phyloP scores from a whole-genome alignment of 202 grass and related monocot species.

The Dendrocalamus latiflorus region DNA sequence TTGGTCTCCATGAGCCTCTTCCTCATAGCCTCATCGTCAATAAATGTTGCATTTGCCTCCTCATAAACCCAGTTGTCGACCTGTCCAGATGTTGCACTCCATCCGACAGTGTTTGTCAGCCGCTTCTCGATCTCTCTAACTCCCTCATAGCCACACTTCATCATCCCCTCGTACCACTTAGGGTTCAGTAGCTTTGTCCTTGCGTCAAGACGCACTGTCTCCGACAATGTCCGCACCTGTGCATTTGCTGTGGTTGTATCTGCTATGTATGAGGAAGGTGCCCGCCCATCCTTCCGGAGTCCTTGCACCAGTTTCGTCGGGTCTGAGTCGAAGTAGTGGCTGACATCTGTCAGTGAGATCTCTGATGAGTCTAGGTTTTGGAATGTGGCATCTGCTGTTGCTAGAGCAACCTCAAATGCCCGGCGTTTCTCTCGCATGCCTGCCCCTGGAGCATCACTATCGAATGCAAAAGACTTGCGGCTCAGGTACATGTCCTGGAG shows the following conservation, averaged over 20 bases:
- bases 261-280: constrained; percentile 76
- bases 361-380: constrained; percentile 98
- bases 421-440: too few species aligned
- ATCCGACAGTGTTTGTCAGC: constrained; percentile 92
- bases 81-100: constrained; percentile 94
- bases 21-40: constrained; percentile 86
- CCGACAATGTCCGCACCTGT: constrained; percentile 86
- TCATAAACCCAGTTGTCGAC: constrained; percentile 99
- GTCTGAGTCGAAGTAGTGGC: constrained; percentile 98
- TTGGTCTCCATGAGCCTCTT: constrained; percentile 88
- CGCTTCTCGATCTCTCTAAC: constrained; percentile 95
- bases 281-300: constrained; percentile 77
- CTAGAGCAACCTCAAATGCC: constrained; percentile 83
- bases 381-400: constrained; percentile 91
- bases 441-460: too few species aligned
- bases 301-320: constrained; percentile 92
- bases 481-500: too few species aligned
- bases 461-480: too few species aligned
- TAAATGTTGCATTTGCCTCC: constrained; percentile 89
- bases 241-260: constrained; percentile 97
- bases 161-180: constrained; percentile 99
- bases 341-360: constrained; percentile 95
- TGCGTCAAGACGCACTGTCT: constrained; percentile 87
- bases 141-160: constrained; percentile 90
- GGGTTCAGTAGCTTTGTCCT: constrained; percentile 96